Percentiles rank a stretch among this genome's conserved stretches.
phyloP scores from a whole-genome alignment of 78 protist species.

The Speleostelium caveatum region DNA sequence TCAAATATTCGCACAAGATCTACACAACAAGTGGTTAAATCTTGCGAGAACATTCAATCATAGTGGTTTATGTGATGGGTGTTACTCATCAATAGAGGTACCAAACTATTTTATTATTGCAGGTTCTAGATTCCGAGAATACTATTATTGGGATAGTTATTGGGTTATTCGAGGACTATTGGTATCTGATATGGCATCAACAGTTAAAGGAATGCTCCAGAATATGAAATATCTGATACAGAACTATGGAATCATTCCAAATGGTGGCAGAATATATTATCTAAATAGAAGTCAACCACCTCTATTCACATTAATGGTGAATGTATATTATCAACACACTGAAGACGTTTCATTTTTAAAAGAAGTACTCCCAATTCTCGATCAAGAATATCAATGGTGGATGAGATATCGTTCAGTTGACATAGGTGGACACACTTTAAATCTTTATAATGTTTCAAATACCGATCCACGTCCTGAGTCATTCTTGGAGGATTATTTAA shows the following conservation, averaged over 20 bases:
- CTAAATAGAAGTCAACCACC: conserved; percentile 88
- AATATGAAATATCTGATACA: conserved; percentile 15
- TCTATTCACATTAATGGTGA: conserved; percentile 82
- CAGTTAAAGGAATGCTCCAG: conserved; percentile 63
- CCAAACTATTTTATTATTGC: conserved; percentile 87
- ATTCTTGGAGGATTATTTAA: conserved; percentile 25
- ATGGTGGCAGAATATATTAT: conserved; percentile 87
- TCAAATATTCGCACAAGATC: not conserved
- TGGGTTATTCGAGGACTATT: conserved; percentile 83
- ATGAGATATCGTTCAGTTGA: conserved; percentile 43
- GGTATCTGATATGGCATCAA: conserved; percentile 52
- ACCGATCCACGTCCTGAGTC: conserved; percentile 74
- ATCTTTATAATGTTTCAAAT: conserved; percentile 21
- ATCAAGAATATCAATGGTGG: conserved; percentile 81
- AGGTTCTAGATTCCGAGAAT: conserved; percentile 86
- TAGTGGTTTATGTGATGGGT: conserved; percentile 36
- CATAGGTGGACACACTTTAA: not conserved
- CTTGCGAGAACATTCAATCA: conserved; percentile 27
- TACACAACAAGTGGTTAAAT: conserved; percentile 41
- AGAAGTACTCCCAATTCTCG: conserved; percentile 54
- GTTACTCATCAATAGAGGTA: conserved; percentile 26
- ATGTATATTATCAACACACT: conserved; percentile 10
- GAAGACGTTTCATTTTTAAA: not conserved
- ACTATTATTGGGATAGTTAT: conserved; percentile 87
- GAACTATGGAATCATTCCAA: conserved; percentile 86